phyloP scores from a whole-genome alignment of 345 rosid genomes.

The Citrus trifoliata region DNA sequence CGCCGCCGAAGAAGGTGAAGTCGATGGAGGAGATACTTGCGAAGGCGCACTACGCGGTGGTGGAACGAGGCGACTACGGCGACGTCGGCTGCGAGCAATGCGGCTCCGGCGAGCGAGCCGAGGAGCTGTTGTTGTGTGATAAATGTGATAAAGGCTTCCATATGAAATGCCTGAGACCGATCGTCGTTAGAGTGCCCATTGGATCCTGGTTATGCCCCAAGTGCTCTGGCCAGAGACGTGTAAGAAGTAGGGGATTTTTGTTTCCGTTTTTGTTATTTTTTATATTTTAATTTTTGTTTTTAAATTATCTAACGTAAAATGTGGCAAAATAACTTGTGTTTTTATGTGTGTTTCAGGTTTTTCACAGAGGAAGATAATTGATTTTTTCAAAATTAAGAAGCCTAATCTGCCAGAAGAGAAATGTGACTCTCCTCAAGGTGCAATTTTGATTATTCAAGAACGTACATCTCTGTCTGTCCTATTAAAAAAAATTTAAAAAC shows the following conservation, averaged over 20 bases:
- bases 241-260: constrained; percentile 63
- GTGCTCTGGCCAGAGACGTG: constrained; percentile 72
- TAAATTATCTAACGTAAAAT: neutral
- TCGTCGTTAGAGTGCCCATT: constrained; percentile 70
- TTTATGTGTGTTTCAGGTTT: constrained; percentile 39
- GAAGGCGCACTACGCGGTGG: constrained; percentile 40
- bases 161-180: constrained; percentile 85
- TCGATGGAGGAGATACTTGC: constrained; percentile 54
- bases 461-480: neutral
- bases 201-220: constrained; percentile 77
- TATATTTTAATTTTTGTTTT: neutral
- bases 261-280: neutral
- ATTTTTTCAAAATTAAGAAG: constrained; percentile 78
- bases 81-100: constrained; percentile 67
- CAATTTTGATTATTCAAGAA: constrained; percentile 7
- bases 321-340: constrained; percentile 1
- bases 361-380: constrained; percentile 80
- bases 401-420: constrained; percentile 21
- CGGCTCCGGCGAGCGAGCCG: constrained; percentile 59
- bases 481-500: neutral
- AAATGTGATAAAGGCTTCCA: constrained; percentile 89
- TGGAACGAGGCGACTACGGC: constrained; percentile 42
- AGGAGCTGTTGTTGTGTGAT: constrained; percentile 76
- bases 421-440: constrained; percentile 53
- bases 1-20: constrained; percentile 54